Evolutionary conservation across 2,329 filamentous ascomycete species (phyloP), one percentile per base, ranked within the genome.

Genomic region (Lasiodiplodia sp.): DNA sequence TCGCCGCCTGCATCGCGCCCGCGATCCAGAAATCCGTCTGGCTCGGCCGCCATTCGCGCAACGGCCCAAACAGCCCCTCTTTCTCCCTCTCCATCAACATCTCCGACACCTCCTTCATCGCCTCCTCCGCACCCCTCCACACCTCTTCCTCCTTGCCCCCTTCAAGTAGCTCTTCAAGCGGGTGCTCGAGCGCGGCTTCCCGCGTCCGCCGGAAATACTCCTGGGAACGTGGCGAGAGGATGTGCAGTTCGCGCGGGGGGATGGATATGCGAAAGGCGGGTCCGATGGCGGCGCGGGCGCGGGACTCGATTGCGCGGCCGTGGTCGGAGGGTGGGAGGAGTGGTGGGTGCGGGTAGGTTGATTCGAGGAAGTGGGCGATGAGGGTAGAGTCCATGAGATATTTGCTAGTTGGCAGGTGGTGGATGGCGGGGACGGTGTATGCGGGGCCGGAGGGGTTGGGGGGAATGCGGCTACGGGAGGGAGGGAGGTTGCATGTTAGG

Each of bases 371-470:
- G 47, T 77, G 70, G 2, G 80, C 73, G 72, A 83, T 83, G 40
- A 73, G 70, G 12, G 60, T 60, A 3, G 82, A 83, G 70, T 81
- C 81, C 79, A 82, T 82, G 11, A 83, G 73, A 72, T 78, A 77
- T 25, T 71, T 80, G 72, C 79, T 74, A 62, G 70, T 81, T 23
- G 80, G 76, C 12, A 81, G 56, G 69, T 83, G 81, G 1, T 80
- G 76, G 70, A 83, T 82, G 11, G 78, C 73, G 0, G 82, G 82
- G 49, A 83, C 80, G 0, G 80, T 83, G 73, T 82, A 82, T 70
- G 75, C 77, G 49, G 65, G n/a, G 60, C 69, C 63, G 12, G 71
- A 62, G 28, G 70, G 53, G 25, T 28, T 28, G 25, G 73, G 74
- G 3, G 67, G 51, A 8, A 80, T 34, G 52, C 76, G 76, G 47